phyloP scores from a whole-genome alignment of 257 asterid genomes.

The Cynanchum wilfordii region DNA sequence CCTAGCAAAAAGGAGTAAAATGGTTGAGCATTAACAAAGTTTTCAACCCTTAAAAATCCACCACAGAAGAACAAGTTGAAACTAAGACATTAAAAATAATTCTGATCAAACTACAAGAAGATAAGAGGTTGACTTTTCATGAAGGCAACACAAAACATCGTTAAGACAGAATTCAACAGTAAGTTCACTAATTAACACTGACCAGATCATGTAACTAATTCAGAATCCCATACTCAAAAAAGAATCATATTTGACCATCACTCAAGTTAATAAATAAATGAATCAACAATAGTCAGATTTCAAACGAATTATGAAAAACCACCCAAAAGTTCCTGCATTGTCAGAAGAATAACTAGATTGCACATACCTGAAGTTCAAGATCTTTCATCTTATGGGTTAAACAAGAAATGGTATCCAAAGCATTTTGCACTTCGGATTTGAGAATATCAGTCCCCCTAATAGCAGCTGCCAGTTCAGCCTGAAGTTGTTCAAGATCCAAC shows the following conservation, averaged over 20 bases:
- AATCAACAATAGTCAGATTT: not conserved
- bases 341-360: not conserved
- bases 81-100: not conserved
- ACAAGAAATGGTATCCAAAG: slow-evolving; percentile 71
- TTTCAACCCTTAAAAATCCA: not conserved
- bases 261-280: not conserved
- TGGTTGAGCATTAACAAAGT: not conserved
- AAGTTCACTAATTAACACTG: not conserved
- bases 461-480: slow-evolving; percentile 89
- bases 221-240: not conserved
- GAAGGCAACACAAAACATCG: not conserved
- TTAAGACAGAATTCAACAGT: not conserved
- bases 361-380: slow-evolving; percentile 72
- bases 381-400: slow-evolving; percentile 75
- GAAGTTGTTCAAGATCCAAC: slow-evolving; percentile 73
- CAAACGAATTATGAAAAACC: not conserved
- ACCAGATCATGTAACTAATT: not conserved
- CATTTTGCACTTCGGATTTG: slow-evolving; percentile 80
- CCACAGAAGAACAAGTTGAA: not conserved
- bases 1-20: slow-evolving; percentile 32
- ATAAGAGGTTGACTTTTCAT: not conserved
- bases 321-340: not conserved
- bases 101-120: not conserved
- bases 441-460: slow-evolving; percentile 75
- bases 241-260: not conserved